Evolutionary conservation across 2,329 filamentous ascomycete species (phyloP), one percentile per base, ranked within the genome.

Genomic region (Leptosphaerulina australis): DNA sequence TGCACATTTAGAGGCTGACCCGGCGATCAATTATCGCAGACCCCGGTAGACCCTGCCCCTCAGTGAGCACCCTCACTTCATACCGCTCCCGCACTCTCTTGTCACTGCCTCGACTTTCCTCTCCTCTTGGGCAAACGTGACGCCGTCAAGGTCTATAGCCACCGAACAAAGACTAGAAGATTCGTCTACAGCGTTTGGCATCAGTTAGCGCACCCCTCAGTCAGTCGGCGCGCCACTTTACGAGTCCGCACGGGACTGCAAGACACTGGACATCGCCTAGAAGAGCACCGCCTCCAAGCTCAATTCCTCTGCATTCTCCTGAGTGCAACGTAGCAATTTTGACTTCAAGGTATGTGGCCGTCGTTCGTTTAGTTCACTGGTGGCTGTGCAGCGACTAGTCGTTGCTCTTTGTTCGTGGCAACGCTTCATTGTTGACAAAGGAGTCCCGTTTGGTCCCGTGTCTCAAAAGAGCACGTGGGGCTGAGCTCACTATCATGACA

Each of bases 381-480:
- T 33, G 50, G 50, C 44, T 40, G 50, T 44, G 50, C 45, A 44
- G 39, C 39, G 30, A 40, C 31, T 34, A 39, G 44, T 39, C 24
- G 29, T 38, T 21, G 24, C 15, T 20, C 38, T 40, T 48, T 44
- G 44, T 47, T 28, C 50, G 37, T 29, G 38, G 14, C 37, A 20
- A 41, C 35, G 44, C 34, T 53, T 35, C 20, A 41, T 51, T 46
- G 48, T 43, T 39, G 30, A 48, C 33, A 31, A 35, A 41, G 48
- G 48, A 49, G 35, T 26, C 35, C 44, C 43, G 36, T 48, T 37
- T 36, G 43, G 33, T 49, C 46, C 46, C 47, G 57, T 50, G 33
- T 48, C 50, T 56, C 56, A 56, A 56, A 55, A 44, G 53, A 58
- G 58, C 60, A 61, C 55, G 62, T 64, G 61, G 61, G 59, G 56